phyloP scores from a whole-genome alignment of 768 basidiomycete species.

The Phylloporus sp. region DNA sequence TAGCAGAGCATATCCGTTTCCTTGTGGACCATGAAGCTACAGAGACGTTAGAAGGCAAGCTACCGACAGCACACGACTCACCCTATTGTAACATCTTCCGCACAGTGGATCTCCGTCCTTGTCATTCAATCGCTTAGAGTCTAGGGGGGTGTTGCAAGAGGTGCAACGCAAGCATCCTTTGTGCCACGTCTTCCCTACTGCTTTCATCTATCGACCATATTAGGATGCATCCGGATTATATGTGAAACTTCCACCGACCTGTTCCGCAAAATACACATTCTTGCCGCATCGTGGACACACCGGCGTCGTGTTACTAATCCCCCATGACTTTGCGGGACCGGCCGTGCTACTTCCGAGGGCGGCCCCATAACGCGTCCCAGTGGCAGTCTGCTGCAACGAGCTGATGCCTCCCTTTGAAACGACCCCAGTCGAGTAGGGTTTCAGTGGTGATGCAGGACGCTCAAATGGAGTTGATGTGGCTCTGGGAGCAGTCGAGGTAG shows the following conservation, averaged over 20 bases:
- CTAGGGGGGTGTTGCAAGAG: conserved; percentile 63
- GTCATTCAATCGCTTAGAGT: conserved; percentile 68
- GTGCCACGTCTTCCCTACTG: conserved; percentile 76
- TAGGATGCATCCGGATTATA: neutral
- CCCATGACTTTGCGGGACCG: conserved; percentile 47
- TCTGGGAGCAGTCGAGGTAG: conserved; percentile 6
- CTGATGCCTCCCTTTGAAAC: conserved; percentile 4
- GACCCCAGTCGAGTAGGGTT: conserved; percentile 21
- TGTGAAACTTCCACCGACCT: conserved; percentile 38
- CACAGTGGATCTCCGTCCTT: conserved; percentile 72
- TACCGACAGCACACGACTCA: conserved; percentile 4
- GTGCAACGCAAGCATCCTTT: conserved; percentile 73
- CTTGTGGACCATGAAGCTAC: conserved; percentile 72
- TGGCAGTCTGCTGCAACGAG: conserved; percentile 41
- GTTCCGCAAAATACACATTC: conserved; percentile 84
- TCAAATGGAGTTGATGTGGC: conserved; percentile 8
- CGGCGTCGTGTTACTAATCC: conserved; percentile 46
- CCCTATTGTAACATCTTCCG: conserved; percentile 70
- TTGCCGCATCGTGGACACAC: conserved; percentile 64
- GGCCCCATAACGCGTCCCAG: conserved; percentile 64
- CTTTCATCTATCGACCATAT: conserved; percentile 54
- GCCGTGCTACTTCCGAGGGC: conserved; percentile 43
- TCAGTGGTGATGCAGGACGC: conserved; percentile 22
- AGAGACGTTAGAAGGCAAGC: neutral
- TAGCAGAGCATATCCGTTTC: conserved; percentile 69